Evolutionary conservation across 257 asterid genomes (phyloP).

Genomic region (Solanum gracilifrons): DNA sequence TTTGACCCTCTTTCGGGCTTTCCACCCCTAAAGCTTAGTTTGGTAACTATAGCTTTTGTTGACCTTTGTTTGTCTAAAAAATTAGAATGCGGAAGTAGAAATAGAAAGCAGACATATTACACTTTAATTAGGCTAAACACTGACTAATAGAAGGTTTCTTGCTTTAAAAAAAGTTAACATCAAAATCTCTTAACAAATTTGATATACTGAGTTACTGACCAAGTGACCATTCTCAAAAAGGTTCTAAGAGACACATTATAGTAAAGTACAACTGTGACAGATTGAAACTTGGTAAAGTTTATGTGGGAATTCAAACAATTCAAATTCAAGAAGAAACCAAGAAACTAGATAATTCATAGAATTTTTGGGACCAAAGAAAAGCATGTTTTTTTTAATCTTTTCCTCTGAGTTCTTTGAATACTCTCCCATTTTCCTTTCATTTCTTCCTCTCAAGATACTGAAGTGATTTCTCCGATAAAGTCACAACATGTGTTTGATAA

Average conservation of each 20-base stretch:
- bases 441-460: not conserved
- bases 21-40: not conserved
- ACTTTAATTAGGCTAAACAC: not conserved
- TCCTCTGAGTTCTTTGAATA: not conserved
- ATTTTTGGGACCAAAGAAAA: not conserved
- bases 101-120: not conserved
- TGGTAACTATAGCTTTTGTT: not conserved
- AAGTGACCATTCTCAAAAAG: not conserved
- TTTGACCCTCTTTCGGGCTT: not conserved
- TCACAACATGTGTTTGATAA: not conserved
- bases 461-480: not conserved
- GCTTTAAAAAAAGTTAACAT: not conserved
- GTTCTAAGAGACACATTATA: not conserved
- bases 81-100: not conserved
- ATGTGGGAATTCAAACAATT: not conserved
- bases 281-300: not conserved
- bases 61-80: not conserved
- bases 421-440: not conserved
- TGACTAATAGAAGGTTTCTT: not conserved
- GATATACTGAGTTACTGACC: not conserved
- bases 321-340: not conserved
- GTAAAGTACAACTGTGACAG: not conserved
- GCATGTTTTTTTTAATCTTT: not conserved
- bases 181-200: not conserved
- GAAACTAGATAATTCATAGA: not conserved